phyloP scores from a whole-genome alignment of 106 monocot species.

The Dioscorea alata region DNA sequence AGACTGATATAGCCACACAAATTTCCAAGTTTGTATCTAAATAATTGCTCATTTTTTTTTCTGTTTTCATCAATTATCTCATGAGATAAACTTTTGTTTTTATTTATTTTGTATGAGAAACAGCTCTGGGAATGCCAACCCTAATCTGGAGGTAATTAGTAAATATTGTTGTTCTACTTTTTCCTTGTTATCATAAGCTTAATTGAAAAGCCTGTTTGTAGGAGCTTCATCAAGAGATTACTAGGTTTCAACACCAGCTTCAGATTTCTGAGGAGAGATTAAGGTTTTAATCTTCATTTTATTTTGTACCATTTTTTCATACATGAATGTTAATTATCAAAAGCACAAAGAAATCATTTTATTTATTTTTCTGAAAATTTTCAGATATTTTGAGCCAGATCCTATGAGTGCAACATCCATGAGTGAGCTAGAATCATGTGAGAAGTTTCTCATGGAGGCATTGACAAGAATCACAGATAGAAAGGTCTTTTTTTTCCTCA shows the following conservation, averaged over 20 bases:
- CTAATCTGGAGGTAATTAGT: conserved; percentile 47
- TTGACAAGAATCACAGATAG: conserved; percentile 38
- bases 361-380: background rate
- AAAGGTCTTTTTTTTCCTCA: conserved; percentile 24
- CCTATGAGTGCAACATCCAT: conserved; percentile 25
- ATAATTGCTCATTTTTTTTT: background rate
- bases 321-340: background rate
- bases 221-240: conserved; percentile 65
- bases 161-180: background rate
- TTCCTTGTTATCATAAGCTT: background rate
- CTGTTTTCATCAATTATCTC: background rate
- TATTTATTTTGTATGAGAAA: background rate
- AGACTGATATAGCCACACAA: conserved; percentile 58
- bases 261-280: conserved; percentile 49
- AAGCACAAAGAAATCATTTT: background rate
- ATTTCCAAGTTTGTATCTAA: conserved; percentile 28
- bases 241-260: conserved; percentile 43
- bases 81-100: no score
- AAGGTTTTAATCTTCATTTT: conserved; percentile 18
- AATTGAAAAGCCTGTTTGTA: conserved; percentile 1
- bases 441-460: conserved; percentile 51
- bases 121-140: conserved; percentile 32
- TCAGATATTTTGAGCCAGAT: conserved; percentile 55
- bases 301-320: background rate
- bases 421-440: conserved; percentile 43